phyloP scores from a whole-genome alignment of 2,329 filamentous ascomycete genomes.

The Aspergillus pseudoviridinutans region DNA sequence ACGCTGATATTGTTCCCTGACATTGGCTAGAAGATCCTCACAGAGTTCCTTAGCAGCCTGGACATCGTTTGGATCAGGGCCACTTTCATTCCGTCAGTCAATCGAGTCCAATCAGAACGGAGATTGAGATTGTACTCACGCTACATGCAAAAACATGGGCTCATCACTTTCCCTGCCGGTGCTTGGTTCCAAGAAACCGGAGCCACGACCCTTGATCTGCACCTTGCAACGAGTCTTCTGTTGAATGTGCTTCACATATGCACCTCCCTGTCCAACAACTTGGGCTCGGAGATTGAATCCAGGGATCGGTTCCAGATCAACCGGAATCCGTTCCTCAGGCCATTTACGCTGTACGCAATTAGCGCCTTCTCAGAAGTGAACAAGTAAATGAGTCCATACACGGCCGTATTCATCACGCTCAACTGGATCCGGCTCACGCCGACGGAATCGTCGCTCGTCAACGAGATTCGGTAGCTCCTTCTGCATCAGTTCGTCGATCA shows the following conservation, averaged over 20 bases:
- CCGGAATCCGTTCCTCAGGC: conserved; percentile 93
- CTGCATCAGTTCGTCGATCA: conserved; percentile 93
- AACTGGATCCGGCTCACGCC: conserved; percentile 71
- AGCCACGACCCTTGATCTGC: conserved; percentile 95
- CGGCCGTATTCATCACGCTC: conserved; percentile 89
- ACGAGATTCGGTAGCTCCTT: conserved; percentile 93
- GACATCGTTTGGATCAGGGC: conserved; percentile 82
- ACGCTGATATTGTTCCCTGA: conserved; percentile 82
- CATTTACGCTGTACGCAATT: conserved; percentile 74
- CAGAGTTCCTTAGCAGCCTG: conserved; percentile 83
- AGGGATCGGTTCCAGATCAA: conserved; percentile 82
- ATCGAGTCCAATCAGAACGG: neutral
- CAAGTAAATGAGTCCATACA: conserved; percentile 46
- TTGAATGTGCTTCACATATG: conserved; percentile 98
- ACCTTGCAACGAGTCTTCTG: conserved; percentile 92
- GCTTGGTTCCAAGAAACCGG: conserved; percentile 84
- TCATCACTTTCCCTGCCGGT: conserved; percentile 92
- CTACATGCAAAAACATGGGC: conserved; percentile 93
- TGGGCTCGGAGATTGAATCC: conserved; percentile 96
- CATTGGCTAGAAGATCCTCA: conserved; percentile 79
- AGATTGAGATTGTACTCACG: conserved; percentile 49
- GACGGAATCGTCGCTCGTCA: conserved; percentile 86
- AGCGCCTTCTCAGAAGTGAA: conserved; percentile 7
- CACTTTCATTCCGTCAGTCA: conserved; percentile 57
- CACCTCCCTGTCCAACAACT: conserved; percentile 89